phyloP scores from a whole-genome alignment of 257 asterid species.

The Coffea canephora region DNA sequence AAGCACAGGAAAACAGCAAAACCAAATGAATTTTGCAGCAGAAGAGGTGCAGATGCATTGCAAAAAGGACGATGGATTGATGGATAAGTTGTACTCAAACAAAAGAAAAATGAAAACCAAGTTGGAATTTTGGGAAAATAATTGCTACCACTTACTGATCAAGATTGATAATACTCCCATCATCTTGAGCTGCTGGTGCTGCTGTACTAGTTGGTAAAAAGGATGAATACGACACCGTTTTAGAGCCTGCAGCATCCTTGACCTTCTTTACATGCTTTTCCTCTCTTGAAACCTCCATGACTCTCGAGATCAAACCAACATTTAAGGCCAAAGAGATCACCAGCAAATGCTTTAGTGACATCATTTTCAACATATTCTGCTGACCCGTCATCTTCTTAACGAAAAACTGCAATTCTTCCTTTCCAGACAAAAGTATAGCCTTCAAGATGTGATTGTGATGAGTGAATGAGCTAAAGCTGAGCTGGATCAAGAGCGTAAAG shows the following conservation, averaged over 20 bases:
- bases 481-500: background rate
- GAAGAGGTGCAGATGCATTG: background rate
- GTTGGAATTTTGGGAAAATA: background rate
- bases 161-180: slow-evolving; percentile 44
- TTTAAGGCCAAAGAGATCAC: slow-evolving; percentile 31
- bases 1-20: background rate
- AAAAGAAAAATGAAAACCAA: background rate
- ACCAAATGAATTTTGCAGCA: slow-evolving; percentile 1
- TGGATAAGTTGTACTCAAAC: background rate
- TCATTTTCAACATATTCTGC: background rate
- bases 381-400: slow-evolving; percentile 18
- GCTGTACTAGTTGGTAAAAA: slow-evolving; percentile 25
- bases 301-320: slow-evolving; percentile 26
- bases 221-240: slow-evolving; percentile 16
- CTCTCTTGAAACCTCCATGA: slow-evolving; percentile 5
- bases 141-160: slow-evolving; percentile 65
- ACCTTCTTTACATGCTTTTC: slow-evolving; percentile 7
- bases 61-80: background rate
- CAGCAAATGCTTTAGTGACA: slow-evolving; percentile 24
- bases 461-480: background rate
- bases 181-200: slow-evolving; percentile 15
- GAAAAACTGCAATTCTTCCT: background rate
- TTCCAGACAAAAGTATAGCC: background rate
- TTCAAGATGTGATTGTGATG: background rate
- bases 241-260: background rate